Conservation (phyloP, 1,139 yeast genomes). For the Zygoascus hellenicus region DNA sequence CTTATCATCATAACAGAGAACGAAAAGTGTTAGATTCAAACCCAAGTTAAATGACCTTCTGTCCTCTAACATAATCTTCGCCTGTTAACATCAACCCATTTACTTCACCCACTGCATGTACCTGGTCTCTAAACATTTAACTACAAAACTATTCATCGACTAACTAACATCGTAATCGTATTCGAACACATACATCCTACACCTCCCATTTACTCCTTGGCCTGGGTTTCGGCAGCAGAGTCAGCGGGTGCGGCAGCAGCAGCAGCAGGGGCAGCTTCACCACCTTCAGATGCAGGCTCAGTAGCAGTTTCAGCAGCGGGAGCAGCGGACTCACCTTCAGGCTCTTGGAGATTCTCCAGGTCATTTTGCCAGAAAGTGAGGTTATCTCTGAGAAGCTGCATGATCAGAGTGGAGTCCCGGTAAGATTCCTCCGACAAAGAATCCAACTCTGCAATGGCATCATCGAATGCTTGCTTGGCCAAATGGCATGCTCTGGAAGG, state of each 20-base stretch:
- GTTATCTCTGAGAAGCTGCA: conserved; percentile 98
- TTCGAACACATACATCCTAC: not conserved
- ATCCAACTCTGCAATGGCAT: conserved; percentile 98
- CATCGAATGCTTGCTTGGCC: conserved; percentile 99
- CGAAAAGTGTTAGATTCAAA: no score
- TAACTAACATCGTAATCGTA: conserved; percentile 3
- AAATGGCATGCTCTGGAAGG: conserved; percentile 99
- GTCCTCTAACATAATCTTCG: no score
- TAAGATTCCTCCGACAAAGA: conserved; percentile 96
- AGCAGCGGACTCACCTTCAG: conserved; percentile 43
- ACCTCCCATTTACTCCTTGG: conserved; percentile 6
- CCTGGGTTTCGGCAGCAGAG: conserved; percentile 8
- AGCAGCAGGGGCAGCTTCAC: conserved; percentile 17
- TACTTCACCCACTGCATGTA: not conserved
- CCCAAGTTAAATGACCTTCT: no score
- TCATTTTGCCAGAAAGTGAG: conserved; percentile 97
- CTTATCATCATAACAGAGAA: no score
- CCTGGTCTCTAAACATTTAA: conserved; percentile 4
- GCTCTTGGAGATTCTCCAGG: conserved; percentile 64
- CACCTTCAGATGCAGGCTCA: conserved; percentile 17
- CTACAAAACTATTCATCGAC: conserved; percentile 8
- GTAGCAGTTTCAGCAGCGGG: conserved; percentile 43
- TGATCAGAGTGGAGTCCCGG: conserved; percentile 95
- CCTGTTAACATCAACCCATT: no score
- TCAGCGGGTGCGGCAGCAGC: conserved; percentile 13